phyloP scores from a whole-genome alignment of 148 eudicot species.

The Rheum nobile region DNA sequence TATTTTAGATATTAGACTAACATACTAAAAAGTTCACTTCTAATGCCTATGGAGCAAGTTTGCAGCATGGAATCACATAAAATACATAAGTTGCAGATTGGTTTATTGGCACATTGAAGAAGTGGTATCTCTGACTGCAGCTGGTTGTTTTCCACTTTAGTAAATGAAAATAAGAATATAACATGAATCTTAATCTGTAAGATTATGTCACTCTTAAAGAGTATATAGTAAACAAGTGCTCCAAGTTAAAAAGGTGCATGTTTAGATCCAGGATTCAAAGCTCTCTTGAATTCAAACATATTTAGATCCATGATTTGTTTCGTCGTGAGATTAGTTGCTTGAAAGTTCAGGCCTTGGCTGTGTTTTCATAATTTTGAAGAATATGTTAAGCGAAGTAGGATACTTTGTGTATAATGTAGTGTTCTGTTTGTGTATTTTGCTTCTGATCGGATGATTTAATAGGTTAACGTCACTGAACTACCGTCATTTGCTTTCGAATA shows the following conservation, averaged over 20 bases:
- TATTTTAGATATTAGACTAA: not conserved
- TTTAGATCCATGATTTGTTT: too few relatives aligned
- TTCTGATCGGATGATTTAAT: too few relatives aligned
- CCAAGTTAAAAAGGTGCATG: not conserved
- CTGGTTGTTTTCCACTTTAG: not conserved
- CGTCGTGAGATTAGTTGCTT: too few relatives aligned
- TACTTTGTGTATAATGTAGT: too few relatives aligned
- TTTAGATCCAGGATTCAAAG: too few relatives aligned
- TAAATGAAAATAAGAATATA: not conserved
- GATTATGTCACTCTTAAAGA: not conserved
- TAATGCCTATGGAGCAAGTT: not conserved
- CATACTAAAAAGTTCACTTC: not conserved
- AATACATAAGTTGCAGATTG: not conserved
- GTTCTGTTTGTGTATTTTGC: too few relatives aligned
- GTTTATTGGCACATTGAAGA: not conserved
- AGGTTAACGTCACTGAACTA: too few relatives aligned
- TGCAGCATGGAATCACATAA: not conserved
- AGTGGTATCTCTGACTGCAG: not conserved
- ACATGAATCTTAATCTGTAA: not conserved
- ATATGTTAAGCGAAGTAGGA: too few relatives aligned
- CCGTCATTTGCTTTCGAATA: too few relatives aligned
- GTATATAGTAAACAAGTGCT: not conserved
- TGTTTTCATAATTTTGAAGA: too few relatives aligned
- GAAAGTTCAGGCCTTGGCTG: too few relatives aligned
- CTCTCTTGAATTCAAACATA: too few relatives aligned